phyloP scores from a whole-genome alignment of 2,329 filamentous ascomycete species.

The Paecilomyces niveus region DNA sequence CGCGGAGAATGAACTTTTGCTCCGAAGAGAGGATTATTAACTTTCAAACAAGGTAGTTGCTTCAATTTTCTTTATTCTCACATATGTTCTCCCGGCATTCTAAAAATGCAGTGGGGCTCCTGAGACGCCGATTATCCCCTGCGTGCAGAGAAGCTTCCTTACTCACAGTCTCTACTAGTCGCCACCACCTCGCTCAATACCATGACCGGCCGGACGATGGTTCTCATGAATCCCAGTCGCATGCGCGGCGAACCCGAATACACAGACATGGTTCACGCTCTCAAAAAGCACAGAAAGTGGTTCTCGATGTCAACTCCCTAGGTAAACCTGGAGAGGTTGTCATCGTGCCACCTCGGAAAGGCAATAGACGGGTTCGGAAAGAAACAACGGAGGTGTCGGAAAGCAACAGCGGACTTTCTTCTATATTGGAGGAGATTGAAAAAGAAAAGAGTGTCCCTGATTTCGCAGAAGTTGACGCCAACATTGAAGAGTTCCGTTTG shows the following conservation, averaged over 20 bases:
- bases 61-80: not conserved
- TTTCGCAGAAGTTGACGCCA: constrained; percentile 12
- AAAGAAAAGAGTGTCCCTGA: constrained; percentile 9
- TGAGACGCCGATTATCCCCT: not conserved
- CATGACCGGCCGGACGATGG: not conserved
- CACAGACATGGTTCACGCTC: constrained; percentile 4
- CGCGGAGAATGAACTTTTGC: not conserved
- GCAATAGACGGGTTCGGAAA: constrained; percentile 9
- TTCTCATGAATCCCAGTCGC: not conserved
- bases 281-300: constrained; percentile 8
- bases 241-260: not conserved
- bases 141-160: not conserved
- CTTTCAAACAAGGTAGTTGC: not conserved
- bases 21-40: not conserved
- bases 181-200: not conserved
- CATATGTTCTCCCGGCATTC: not conserved
- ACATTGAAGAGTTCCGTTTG: constrained; percentile 21
- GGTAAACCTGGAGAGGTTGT: constrained; percentile 32
- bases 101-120: not conserved
- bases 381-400: constrained; percentile 2
- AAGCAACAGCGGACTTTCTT: constrained; percentile 11
- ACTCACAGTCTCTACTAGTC: not conserved
- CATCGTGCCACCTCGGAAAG: constrained; percentile 21
- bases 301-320: constrained; percentile 25
- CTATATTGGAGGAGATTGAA: constrained; percentile 20